A percentile compares a stretch with the other conserved stretches of the same genome.
Evolutionary conservation across 768 basidiomycete genomes (phyloP).

Genomic region (Lentinula raphanica): DNA sequence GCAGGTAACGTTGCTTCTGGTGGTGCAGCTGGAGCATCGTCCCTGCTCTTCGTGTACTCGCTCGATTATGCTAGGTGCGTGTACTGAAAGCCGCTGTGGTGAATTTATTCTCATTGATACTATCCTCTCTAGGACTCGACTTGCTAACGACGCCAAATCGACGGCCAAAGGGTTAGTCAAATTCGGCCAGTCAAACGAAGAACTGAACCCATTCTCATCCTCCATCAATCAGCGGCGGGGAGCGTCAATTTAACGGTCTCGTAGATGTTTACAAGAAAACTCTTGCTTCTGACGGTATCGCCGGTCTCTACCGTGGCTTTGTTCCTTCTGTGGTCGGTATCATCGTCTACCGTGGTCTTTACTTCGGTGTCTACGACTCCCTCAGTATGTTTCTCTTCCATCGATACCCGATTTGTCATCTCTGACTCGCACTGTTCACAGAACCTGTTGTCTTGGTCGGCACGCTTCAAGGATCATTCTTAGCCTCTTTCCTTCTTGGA

Average conservation of each 20-base stretch:
- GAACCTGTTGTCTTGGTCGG: conserved; percentile 98
- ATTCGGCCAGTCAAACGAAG: too few relatives aligned
- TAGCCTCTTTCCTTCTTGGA: conserved; percentile 94
- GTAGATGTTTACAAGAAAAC: conserved; percentile 98
- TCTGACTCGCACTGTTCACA: conserved; percentile 28
- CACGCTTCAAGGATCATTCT: conserved; percentile 90
- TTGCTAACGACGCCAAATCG: conserved; percentile 96
- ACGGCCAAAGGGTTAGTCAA: conserved; percentile 25
- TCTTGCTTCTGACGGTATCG: conserved; percentile 93
- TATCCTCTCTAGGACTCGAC: conserved; percentile 66
- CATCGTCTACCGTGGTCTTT: conserved; percentile 99
- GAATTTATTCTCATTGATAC: not conserved
- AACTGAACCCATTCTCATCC: not conserved
- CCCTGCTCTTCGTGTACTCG: conserved; percentile 98
- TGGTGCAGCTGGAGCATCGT: conserved; percentile 99
- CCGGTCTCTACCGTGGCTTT: conserved; percentile 99
- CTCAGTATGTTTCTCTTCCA: conserved; percentile 55
- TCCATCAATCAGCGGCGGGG: conserved; percentile 69
- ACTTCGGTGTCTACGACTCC: conserved; percentile 93
- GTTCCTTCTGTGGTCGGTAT: conserved; percentile 99
- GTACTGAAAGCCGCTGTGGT: too few relatives aligned
- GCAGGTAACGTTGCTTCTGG: conserved; percentile 96
- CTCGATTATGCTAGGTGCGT: conserved; percentile 80
- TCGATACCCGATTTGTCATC: not conserved
- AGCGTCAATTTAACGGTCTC: conserved; percentile 98